Conservation (phyloP, 2,329 filamentous ascomycete species). For the Penicillium thymicola region DNA sequence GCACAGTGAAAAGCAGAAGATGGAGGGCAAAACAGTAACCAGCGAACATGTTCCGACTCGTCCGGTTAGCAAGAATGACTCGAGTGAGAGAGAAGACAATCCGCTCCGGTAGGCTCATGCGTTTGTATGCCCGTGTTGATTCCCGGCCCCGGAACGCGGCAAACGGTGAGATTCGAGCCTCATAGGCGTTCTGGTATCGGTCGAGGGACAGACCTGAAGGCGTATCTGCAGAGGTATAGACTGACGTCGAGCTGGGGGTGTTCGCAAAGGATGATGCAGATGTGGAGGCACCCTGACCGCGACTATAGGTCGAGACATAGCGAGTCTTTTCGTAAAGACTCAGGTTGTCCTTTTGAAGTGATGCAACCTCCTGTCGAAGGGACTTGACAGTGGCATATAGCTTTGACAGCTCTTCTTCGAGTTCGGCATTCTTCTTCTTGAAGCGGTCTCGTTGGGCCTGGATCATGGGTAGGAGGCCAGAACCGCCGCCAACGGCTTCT, state of each 20-base stretch:
- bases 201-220: constrained; percentile 68
- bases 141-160: constrained; percentile 94
- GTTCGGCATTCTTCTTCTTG: constrained; percentile 89
- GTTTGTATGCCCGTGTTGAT: constrained; percentile 81
- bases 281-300: constrained; percentile 59
- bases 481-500: constrained; percentile 68
- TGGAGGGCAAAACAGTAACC: constrained; percentile 87
- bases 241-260: constrained; percentile 72
- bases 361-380: constrained; percentile 83
- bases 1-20: constrained; percentile 76
- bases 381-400: constrained; percentile 77
- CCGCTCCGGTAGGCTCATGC: constrained; percentile 88
- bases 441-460: constrained; percentile 97
- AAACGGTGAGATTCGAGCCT: constrained; percentile 92
- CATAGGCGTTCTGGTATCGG: constrained; percentile 87
- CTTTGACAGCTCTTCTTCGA: constrained; percentile 86
- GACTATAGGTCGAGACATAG: constrained; percentile 91
- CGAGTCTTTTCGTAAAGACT: constrained; percentile 96
- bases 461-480: constrained; percentile 94
- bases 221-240: constrained; percentile 58
- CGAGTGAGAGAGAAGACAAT: constrained; percentile 86
- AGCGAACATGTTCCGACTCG: constrained; percentile 90
- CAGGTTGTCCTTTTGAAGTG: constrained; percentile 92
- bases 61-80: constrained; percentile 84
- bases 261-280: constrained; percentile 60